phyloP scores from a whole-genome alignment of 768 basidiomycete genomes.

The Boletus tylopilopsis region DNA sequence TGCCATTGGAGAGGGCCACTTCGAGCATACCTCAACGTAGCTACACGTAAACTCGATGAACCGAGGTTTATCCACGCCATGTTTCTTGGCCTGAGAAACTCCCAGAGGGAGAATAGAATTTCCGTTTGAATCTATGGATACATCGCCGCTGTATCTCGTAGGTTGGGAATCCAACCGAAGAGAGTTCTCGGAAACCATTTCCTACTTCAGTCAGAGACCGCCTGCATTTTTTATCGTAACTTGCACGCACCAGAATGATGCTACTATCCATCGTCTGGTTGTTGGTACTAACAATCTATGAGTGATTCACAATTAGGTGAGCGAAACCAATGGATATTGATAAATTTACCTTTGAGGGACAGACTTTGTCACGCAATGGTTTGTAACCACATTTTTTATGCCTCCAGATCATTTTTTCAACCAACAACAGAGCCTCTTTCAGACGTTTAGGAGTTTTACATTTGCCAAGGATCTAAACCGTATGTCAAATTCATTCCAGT shows the following conservation, averaged over 20 bases:
- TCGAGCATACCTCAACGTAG: slow-evolving; percentile 50
- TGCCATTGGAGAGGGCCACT: background rate
- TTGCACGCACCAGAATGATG: slow-evolving; percentile 53
- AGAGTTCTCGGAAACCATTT: slow-evolving; percentile 71
- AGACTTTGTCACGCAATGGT: slow-evolving; percentile 57
- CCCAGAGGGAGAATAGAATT: slow-evolving; percentile 44
- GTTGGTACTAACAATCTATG: slow-evolving; percentile 38
- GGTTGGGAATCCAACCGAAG: slow-evolving; percentile 53
- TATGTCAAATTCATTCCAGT: background rate
- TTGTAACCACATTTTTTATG: slow-evolving; percentile 71
- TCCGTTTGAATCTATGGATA: slow-evolving; percentile 52
- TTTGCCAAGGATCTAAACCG: slow-evolving; percentile 35
- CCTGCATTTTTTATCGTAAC: background rate
- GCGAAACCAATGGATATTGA: background rate
- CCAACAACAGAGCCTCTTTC: slow-evolving; percentile 46
- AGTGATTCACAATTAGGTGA: background rate
- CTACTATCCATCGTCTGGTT: slow-evolving; percentile 52
- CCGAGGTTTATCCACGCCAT: slow-evolving; percentile 58
- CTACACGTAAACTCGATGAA: slow-evolving; percentile 75
- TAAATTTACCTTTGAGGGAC: slow-evolving; percentile 67
- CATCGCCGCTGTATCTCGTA: slow-evolving; percentile 32
- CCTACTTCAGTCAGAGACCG: slow-evolving; percentile 39
- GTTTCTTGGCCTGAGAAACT: slow-evolving; percentile 43
- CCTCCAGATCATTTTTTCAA: slow-evolving; percentile 62
- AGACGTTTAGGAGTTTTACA: slow-evolving; percentile 75